Percentiles rank a stretch among this genome's conserved stretches.
phyloP scores from a whole-genome alignment of 257 asterid genomes.

The Capsicum pubescens region DNA sequence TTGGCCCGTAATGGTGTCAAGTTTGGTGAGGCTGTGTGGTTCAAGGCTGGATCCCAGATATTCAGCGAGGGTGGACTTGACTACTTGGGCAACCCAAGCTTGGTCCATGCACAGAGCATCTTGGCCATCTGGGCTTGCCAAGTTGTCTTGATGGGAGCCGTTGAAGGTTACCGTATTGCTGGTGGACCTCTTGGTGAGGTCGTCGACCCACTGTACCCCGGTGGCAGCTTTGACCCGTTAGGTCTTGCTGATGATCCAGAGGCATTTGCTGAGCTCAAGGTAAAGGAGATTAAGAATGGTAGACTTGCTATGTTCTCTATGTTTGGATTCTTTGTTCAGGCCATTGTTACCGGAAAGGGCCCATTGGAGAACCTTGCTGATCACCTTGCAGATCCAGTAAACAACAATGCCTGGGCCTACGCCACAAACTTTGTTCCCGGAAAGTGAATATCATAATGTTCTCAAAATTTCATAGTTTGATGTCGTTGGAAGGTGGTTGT shows the following conservation, averaged over 20 bases:
- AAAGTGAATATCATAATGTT: background rate
- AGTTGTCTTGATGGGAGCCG: conserved; percentile 74
- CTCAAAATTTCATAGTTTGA: background rate
- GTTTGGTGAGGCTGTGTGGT: conserved; percentile 81
- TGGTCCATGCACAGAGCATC: conserved; percentile 75
- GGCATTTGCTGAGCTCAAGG: conserved; percentile 65
- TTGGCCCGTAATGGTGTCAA: conserved; percentile 72
- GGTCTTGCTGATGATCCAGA: conserved; percentile 49
- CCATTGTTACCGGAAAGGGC: conserved; percentile 64
- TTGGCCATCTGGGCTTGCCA: conserved; percentile 74
- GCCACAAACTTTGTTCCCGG: conserved; percentile 23
- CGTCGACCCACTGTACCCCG: conserved; percentile 33
- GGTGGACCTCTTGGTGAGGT: conserved; percentile 40
- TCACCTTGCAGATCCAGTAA: conserved; percentile 61
- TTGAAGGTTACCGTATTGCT: conserved; percentile 65
- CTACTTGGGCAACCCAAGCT: conserved; percentile 75
- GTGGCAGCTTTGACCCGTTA: conserved; percentile 45
- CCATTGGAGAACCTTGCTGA: conserved; percentile 72
- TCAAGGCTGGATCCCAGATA: conserved; percentile 75
- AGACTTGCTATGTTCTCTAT: conserved; percentile 67
- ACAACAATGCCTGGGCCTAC: conserved; percentile 8
- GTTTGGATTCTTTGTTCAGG: conserved; percentile 71
- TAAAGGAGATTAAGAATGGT: conserved; percentile 65
- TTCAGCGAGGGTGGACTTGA: conserved; percentile 72
- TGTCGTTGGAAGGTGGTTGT: conserved; percentile 10